Base-by-base conservation (phyloP, 345 rosid genomes). In the Citrus inodora region DNA sequence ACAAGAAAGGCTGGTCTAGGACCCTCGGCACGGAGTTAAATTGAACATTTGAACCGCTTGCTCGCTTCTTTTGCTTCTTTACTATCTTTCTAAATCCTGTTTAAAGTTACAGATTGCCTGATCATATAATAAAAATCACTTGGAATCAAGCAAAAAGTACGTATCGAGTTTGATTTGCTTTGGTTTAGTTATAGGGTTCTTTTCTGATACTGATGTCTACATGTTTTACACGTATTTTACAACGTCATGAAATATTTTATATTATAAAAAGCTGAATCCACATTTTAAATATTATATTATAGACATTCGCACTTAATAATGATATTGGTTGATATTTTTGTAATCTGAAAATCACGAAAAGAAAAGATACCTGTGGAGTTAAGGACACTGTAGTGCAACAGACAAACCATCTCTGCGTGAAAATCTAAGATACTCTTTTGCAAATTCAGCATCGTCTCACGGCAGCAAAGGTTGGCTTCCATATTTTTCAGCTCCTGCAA, bases 11-110 rank as follows among this genome's bases (percentile, higher is more conserved):
- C 40, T 84, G 87, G 1, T 86, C 85, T 77, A 79, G 68, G 25
- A 67, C 87, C 74, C 78, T 84, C 61, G 85, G 80, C 81, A 76
- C 76, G 70, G 76, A 65, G 6, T 80, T 71, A 11, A 78, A 27
- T 51, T 79, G 68, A 17, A 83, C 70, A 66, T 9, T 80, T 1
- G 70, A 59, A 32, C 68, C 64, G 16, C 91, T 82, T 37, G 84
- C 80, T 38, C 58, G 16, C 67, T 84, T 88, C 79, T 83, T 84
- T 71, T 88, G 89, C 85, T 86, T 88, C 89, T 88, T 88, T 46
- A 88, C 86, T 72, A 86, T 84, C 83, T 88, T 86, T 22, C 81
- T 24, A 30, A 84, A 71, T 30, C 91, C 88, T 88, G 81, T 64
- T 69, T 19, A 33, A 61, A 22, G 24, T 28, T 40, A 48, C 4